Evolutionary conservation across 1,284 basidiomycete species (phyloP), one percentile per base, ranked within the genome.

Genomic region (Agroathelia rolfsii): DNA sequence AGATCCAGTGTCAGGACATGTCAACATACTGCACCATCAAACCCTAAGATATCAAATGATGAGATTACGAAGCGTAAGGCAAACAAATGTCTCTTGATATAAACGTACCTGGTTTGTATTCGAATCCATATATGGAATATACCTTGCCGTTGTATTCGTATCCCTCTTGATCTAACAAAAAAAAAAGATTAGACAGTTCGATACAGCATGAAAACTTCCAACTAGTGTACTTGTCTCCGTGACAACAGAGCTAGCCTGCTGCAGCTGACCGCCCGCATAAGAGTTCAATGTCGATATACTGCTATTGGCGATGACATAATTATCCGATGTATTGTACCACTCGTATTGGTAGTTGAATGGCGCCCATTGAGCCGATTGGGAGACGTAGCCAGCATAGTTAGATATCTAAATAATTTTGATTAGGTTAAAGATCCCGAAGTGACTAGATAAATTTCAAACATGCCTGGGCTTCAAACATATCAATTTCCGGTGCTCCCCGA

Each of bases 401-500:
- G 21, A 34, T 15, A 25, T 41, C 38, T 25, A n/a, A n/a, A n/a
- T n/a, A n/a, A n/a, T n/a, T n/a, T n/a, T n/a, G n/a, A n/a, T n/a
- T n/a, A n/a, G n/a, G n/a, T n/a, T n/a, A n/a, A n/a, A n/a, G n/a
- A n/a, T n/a, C n/a, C n/a, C n/a, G n/a, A n/a, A n/a, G n/a, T n/a
- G n/a, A n/a, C n/a, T n/a, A n/a, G 15, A 27, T 3, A 30, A 21
- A 36, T 42, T 15, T n/a, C n/a, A n/a, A n/a, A n/a, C n/a, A n/a
- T 19, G 51, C 54, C 49, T 80, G 72, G 1, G 80, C 80, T 53
- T 89, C 84, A 41, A 89, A 64, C 36, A 88, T 67, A 55, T 89
- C 85, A 43, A 92, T 85, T 55, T 90, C 85, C 0, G 86, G 86
- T 0, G 85, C 82, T 1, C 76, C 74, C 30, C 87, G 73, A 10